These are phyloP conservation scores for Lentinus polychrous DNA, from an alignment of 1,284 basidiomycete species.

Conservation along the genomic window DNA sequence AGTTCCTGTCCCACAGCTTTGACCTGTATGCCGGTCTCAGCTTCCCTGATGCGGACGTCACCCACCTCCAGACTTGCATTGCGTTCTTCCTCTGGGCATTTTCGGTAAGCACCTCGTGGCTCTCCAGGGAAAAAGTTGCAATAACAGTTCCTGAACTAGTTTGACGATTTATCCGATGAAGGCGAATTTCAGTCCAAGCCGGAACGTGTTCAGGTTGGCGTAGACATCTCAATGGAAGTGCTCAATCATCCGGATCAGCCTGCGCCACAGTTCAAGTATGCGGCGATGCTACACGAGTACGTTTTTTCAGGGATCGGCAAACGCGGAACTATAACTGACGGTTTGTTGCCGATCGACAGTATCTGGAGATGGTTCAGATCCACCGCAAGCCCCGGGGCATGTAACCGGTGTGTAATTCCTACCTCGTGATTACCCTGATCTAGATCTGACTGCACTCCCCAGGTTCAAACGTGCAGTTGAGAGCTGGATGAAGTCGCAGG, in stretches of 20 bases:
- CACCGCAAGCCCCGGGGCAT: constrained; percentile 32
- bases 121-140: not conserved
- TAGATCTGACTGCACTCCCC: constrained; percentile 12
- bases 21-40: constrained; percentile 36
- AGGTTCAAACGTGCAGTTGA: constrained; percentile 35
- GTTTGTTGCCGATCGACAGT: constrained; percentile 14
- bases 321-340: not conserved
- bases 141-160: constrained; percentile 18
- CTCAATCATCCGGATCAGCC: constrained; percentile 25
- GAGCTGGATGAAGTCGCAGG: constrained; percentile 33
- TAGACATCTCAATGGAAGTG: constrained; percentile 27
- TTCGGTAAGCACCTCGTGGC: constrained; percentile 25
- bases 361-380: constrained; percentile 31
- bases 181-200: constrained; percentile 34
- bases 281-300: constrained; percentile 36
- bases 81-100: constrained; percentile 43
- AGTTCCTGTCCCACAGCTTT: constrained; percentile 23
- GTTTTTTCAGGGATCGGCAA: constrained; percentile 11
- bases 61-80: constrained; percentile 36
- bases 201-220: constrained; percentile 31
- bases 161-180: constrained; percentile 38
- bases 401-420: constrained; percentile 22
- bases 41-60: constrained; percentile 36
- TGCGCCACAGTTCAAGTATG: constrained; percentile 32
- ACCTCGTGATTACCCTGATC: not conserved